Evolutionary conservation across 306 rosid species (phyloP).

Genomic region (Castanopsis chinensis): DNA sequence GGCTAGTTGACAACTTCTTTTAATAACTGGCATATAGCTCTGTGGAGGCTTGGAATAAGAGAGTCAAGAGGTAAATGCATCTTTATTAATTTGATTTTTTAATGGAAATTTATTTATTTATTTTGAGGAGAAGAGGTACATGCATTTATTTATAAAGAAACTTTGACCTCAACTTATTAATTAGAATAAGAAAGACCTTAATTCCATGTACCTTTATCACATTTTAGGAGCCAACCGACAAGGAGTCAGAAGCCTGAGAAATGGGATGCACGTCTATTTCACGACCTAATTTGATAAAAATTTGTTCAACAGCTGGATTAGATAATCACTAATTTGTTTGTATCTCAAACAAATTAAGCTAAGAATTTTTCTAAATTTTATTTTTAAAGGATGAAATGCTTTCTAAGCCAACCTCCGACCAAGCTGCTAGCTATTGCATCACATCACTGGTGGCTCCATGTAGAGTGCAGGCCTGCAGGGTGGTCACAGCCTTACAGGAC

Average conservation of each 20-base stretch:
- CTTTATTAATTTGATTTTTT: background rate
- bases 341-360: background rate
- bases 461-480: too few relatives aligned
- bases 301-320: background rate
- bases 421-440: slow-evolving; percentile 26
- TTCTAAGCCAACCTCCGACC: slow-evolving; percentile 34
- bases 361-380: background rate
- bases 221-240: slow-evolving; percentile 19
- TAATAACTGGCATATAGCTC: too few relatives aligned
- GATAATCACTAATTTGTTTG: background rate
- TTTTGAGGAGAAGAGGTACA: background rate
- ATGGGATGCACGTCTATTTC: slow-evolving; percentile 64
- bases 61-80: background rate
- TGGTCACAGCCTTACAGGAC: too few relatives aligned
- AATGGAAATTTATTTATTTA: too few relatives aligned
- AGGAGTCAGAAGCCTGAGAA: slow-evolving; percentile 16
- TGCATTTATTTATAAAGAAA: slow-evolving; percentile 7
- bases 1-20: too few relatives aligned
- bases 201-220: slow-evolving; percentile 16
- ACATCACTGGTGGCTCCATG: too few relatives aligned
- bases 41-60: too few relatives aligned
- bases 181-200: background rate
- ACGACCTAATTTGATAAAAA: background rate
- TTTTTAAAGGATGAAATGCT: slow-evolving; percentile 6
- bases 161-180: slow-evolving; percentile 16